Base-by-base conservation (phyloP, 768 basidiomycete genomes). In the Tremella yokohamensis region DNA sequence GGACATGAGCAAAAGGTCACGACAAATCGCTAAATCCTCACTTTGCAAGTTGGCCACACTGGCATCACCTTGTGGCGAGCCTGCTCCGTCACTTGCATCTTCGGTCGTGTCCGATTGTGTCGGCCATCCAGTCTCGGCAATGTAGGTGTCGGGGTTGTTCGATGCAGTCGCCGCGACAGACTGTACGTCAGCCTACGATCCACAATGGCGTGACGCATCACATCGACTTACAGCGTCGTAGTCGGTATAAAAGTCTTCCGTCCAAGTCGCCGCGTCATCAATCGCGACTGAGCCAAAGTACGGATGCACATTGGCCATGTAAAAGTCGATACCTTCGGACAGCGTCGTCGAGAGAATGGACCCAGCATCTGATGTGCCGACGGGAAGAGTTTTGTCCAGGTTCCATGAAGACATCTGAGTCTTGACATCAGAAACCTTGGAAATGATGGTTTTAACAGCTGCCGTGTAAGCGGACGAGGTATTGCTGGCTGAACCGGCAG, bases 311-410 rank as follows among this genome's bases (percentile, higher is more conserved):
- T 96, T 94, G 6, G 89, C 83, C 87, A 92, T 73, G 56, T 70
- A 76, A 54, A 64, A 75, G 57, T 76, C 72, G 22, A 76, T 60
- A 8, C 72, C 72, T 8, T 74, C 69, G 3, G 90, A 78, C 19
- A 94, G 83, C 61, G 82, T 61, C 1, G 78, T 85, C 71, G 87
- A 90, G 79, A 93, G 88, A 78, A 84, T 88, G 56, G 84, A 84
- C 19, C 91, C 92, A 11, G 92, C 91, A 68, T 96, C 92, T 12
- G 89, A 81, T 15, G 82, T 88, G 26, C 90, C 90, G 18, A 94
- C 83, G 0, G 82, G 81, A 20, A 92, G 80, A 15, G 71, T 80
- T 74, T 88, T 84, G 58, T 68, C 72, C 25, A 92, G 70, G 54
- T 79, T 83, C 77, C 92, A 64, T 9, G 74, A 77, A 6, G 62